These are phyloP conservation scores for Fonsecaea monophora DNA, from an alignment of 2,329 filamentous ascomycete genomes.

Conservation along the genomic window DNA sequence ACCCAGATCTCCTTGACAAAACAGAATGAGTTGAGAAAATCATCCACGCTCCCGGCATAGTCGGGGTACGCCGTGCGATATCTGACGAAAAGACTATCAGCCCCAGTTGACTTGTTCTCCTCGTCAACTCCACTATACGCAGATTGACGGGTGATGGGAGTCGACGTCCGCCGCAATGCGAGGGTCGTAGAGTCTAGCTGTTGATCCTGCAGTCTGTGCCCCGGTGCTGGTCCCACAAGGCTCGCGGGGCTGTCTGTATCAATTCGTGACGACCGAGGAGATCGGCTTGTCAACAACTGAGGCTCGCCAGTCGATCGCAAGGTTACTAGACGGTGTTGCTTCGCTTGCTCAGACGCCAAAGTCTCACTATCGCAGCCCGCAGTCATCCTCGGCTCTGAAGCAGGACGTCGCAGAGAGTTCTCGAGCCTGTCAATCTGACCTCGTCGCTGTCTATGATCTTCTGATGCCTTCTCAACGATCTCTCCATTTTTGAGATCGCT, in stretches of 20 bases:
- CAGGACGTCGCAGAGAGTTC: not conserved
- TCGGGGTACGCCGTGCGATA: slow-evolving; percentile 50
- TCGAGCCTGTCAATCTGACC: not conserved
- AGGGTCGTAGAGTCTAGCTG: not conserved
- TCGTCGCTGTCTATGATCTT: not conserved
- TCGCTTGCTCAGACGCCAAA: not conserved
- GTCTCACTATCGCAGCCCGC: not conserved
- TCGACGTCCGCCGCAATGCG: slow-evolving; percentile 14
- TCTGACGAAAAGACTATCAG: slow-evolving; percentile 43
- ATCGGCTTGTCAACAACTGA: not conserved
- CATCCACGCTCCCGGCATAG: slow-evolving; percentile 48
- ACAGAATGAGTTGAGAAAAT: slow-evolving; percentile 50
- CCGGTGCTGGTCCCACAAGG: not conserved
- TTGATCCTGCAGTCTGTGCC: not conserved
- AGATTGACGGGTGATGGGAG: slow-evolving; percentile 24
- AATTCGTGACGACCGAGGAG: not conserved
- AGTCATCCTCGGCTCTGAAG: not conserved
- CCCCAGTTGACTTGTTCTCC: not conserved
- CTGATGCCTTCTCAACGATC: not conserved
- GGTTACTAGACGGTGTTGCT: not conserved
- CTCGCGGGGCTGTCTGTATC: slow-evolving; percentile 2
- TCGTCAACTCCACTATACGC: slow-evolving; percentile 10
- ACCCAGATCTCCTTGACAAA: slow-evolving; percentile 42
- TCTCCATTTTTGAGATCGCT: not conserved
- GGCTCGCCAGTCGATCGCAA: not conserved